Base-by-base conservation (phyloP, 352 stramenopile genomes). In the Aphanomyces stellatus region DNA sequence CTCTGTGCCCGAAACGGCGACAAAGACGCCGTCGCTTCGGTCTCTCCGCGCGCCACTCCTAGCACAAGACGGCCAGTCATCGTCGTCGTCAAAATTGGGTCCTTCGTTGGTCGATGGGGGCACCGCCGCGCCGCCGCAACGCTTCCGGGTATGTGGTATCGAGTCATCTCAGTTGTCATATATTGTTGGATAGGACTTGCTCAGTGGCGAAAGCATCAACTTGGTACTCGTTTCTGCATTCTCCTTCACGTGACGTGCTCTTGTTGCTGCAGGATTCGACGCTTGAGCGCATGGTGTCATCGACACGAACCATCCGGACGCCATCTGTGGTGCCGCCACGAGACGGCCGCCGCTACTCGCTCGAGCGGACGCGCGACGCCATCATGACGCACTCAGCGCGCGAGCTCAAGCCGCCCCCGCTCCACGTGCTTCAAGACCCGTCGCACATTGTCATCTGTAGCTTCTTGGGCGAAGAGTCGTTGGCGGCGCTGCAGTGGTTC, bases 381-480 rank as follows among this genome's bases (percentile, higher is more conserved):
- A 28, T 24, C 30, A 22, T 31, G 1, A 28, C 41, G 28, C 7
- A 35, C 10, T 15, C 27, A 19, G n/a, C 34, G n/a, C 60, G 43
- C 11, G 69, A 53, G 17, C 69, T 94, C 2, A 70, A 74, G 3
- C 76, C 82, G 1, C 86, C 86, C 4, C 72, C 83, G 5, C 69
- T 94, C 5, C 67, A 72, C 0, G 76, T 91, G 37, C 68, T 94
- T 11, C 46, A 91, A 57, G 56, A 92, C 28, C 79, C 81, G 5
- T 69, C 74, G 0, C 86, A 94, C 41, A 82, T 94, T 40, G 82
- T 92, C 24, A 75, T 94, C 27, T 94, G 86, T 74, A 92, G 83
- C 31, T 94, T 94, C 64, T 62, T 92, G 27, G 86, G 86, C 3
- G 83, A 91, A 35, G 82, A 91, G 53, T 83, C 86, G 0, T 73